A percentile compares a stretch with the other conserved stretches of the same genome.
phyloP scores from a whole-genome alignment of 176 grass and related monocot species.

The Panicum miliaceum region DNA sequence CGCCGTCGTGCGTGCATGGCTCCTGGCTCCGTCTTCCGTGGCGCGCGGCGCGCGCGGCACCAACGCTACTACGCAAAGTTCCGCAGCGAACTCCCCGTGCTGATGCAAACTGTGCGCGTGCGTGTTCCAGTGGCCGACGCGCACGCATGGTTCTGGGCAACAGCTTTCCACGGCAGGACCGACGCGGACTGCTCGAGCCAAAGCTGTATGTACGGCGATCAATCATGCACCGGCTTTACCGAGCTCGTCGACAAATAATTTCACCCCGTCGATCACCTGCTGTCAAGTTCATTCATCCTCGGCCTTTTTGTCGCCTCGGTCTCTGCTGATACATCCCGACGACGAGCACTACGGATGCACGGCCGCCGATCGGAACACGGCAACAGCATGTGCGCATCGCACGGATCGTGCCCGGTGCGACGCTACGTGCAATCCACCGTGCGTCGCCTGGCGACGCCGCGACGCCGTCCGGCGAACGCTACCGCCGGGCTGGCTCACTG shows the following conservation, averaged over 20 bases:
- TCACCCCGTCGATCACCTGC: neutral
- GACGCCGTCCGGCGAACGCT: neutral
- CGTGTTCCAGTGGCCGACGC: neutral
- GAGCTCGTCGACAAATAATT: neutral
- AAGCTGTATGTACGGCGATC: neutral
- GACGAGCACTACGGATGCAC: neutral
- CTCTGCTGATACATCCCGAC: neutral
- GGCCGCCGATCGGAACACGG: neutral
- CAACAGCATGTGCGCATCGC: neutral
- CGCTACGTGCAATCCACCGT: conserved; percentile 34
- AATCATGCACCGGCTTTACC: neutral
- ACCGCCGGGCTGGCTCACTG: neutral
- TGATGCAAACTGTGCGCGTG: neutral
- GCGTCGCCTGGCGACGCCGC: no score
- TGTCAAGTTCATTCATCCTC: neutral
- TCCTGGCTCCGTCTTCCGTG: neutral
- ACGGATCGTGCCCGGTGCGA: neutral
- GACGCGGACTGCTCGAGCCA: conserved; percentile 1
- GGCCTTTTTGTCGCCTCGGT: neutral
- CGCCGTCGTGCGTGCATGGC: neutral
- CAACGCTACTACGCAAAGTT: neutral
- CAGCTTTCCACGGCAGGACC: conserved; percentile 7
- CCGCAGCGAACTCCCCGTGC: neutral
- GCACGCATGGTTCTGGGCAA: neutral
- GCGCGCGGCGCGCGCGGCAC: neutral